These are phyloP conservation scores for Pythium brachiatum DNA, from an alignment of 352 stramenopile species.

Conservation along the genomic window DNA sequence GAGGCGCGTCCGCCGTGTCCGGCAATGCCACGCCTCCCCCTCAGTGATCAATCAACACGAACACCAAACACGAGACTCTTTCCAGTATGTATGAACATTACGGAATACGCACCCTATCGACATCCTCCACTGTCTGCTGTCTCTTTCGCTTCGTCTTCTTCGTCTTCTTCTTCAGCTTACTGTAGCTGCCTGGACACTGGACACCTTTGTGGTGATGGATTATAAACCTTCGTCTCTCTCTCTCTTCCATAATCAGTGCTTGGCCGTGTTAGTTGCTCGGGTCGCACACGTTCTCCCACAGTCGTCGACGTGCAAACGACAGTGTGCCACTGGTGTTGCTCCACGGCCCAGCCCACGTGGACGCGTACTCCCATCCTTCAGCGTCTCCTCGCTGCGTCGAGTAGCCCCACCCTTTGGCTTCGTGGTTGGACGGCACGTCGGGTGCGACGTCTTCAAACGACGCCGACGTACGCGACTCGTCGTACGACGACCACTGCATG, in stretches of 20 bases:
- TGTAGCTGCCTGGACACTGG: neutral
- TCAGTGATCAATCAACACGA: neutral
- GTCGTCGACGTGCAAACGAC: slow-evolving; percentile 50
- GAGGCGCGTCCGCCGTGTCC: neutral
- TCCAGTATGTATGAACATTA: slow-evolving; percentile 3
- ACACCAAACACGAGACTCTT: neutral
- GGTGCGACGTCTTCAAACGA: slow-evolving; percentile 68
- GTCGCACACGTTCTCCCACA: slow-evolving; percentile 72
- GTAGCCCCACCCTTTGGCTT: slow-evolving; percentile 64
- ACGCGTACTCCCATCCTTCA: slow-evolving; percentile 70
- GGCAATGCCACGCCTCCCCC: slow-evolving; percentile 10
- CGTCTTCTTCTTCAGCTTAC: neutral
- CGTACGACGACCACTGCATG: slow-evolving; percentile 54
- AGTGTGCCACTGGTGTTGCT: slow-evolving; percentile 22
- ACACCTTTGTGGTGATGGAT: neutral
- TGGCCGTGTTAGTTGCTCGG: slow-evolving; percentile 6
- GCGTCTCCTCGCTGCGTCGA: slow-evolving; percentile 61
- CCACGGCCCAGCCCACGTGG: slow-evolving; percentile 65
- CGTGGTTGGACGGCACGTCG: slow-evolving; percentile 43
- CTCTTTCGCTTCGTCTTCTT: neutral
- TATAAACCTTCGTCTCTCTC: neutral
- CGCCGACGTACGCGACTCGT: slow-evolving; percentile 55
- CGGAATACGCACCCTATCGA: neutral
- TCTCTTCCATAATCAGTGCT: neutral
- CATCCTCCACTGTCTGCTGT: neutral